Percentiles rank a stretch among this genome's conserved stretches.
phyloP scores from a whole-genome alignment of 306 rosid genomes.

The Castanospermum australe region DNA sequence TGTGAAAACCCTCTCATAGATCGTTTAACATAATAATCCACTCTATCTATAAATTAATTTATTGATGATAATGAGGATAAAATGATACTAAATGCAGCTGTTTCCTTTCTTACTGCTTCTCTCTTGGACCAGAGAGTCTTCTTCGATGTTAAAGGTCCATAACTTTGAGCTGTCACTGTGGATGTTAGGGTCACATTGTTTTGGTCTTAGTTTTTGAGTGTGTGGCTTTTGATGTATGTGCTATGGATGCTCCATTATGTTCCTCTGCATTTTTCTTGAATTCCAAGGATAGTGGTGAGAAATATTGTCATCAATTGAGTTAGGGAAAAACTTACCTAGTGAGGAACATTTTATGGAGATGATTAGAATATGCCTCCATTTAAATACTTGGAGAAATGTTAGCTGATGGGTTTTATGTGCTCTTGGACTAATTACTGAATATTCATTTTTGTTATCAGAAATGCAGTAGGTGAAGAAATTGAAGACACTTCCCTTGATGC shows the following conservation, averaged over 20 bases:
- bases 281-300: neutral
- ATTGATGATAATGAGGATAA: neutral
- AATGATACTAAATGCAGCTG: neutral
- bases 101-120: neutral
- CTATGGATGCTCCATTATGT: neutral
- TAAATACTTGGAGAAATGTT: conserved; percentile 11
- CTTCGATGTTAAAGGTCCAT: neutral
- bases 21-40: neutral
- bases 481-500: conserved; percentile 51
- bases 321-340: neutral
- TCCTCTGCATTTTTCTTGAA: neutral
- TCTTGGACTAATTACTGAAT: neutral
- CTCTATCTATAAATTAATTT: neutral
- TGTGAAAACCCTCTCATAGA: neutral
- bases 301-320: neutral
- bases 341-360: neutral
- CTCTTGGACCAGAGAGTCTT: neutral
- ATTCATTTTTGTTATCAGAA: conserved; percentile 34
- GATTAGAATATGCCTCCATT: neutral
- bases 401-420: neutral
- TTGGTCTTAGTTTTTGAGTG: neutral
- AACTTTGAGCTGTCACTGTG: neutral
- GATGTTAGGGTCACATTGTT: neutral
- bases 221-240: neutral
- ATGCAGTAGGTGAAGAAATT: conserved; percentile 37